A percentile compares a stretch with the other conserved stretches of the same genome.
Conservation (phyloP, 257 asterid genomes). For the Solanum okadae region DNA sequence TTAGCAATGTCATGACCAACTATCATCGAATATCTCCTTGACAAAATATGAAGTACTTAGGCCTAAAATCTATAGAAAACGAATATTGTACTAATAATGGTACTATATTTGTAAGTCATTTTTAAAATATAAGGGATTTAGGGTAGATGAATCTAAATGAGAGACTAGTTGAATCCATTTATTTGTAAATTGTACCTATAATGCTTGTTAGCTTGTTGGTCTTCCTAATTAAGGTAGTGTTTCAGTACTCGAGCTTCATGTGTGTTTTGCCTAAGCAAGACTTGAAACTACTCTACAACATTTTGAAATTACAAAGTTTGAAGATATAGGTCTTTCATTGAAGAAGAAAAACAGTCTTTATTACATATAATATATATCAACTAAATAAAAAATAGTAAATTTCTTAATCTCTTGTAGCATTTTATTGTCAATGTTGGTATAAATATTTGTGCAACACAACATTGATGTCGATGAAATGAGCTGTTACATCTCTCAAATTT, state of each 20-base stretch:
- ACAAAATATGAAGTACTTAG: background rate
- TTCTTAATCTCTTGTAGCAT: background rate
- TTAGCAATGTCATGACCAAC: background rate
- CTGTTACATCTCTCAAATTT: background rate
- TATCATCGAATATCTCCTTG: background rate
- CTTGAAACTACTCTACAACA: no score
- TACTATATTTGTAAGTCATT: background rate
- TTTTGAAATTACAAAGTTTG: no score
- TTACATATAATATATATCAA: no score
- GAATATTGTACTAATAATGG: background rate
- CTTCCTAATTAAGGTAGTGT: no score
- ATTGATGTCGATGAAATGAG: background rate
- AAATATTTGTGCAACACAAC: background rate
- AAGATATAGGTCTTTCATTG: no score
- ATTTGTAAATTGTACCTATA: no score
- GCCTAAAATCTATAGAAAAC: background rate
- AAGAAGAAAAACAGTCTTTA: no score
- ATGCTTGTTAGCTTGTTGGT: no score
- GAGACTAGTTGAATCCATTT: no score
- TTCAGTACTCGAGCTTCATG: no score
- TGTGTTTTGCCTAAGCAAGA: no score
- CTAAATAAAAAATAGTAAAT: background rate
- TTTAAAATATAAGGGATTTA: background rate
- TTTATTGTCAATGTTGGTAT: background rate
- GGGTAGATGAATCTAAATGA: no score